Evolutionary conservation across 768 basidiomycete species (phyloP).

Genomic region (Cyathus striatus): DNA sequence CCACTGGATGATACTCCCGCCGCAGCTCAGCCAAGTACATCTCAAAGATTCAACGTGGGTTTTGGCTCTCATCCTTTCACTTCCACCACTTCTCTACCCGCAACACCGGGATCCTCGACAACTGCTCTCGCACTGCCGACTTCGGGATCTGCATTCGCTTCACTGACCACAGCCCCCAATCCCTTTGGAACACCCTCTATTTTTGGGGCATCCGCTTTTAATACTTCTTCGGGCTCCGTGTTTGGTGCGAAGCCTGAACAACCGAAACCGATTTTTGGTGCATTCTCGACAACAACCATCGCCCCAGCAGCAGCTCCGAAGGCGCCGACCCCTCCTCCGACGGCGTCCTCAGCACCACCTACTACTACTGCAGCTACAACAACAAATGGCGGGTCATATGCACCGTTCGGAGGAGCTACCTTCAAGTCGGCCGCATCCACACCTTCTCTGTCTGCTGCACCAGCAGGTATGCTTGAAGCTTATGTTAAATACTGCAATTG

Average conservation of each 20-base stretch:
- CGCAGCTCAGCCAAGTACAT: slow-evolving; percentile 11
- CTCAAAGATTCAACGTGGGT: slow-evolving; percentile 9
- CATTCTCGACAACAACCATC: not conserved
- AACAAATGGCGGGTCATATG: not conserved
- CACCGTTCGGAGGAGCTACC: too few relatives aligned
- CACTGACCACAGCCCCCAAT: slow-evolving; percentile 31
- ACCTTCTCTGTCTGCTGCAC: too few relatives aligned
- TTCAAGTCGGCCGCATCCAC: too few relatives aligned
- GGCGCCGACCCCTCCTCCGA: not conserved
- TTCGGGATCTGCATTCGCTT: slow-evolving; percentile 39
- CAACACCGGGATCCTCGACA: slow-evolving; percentile 1
- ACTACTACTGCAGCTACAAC: not conserved
- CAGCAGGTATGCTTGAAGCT: too few relatives aligned
- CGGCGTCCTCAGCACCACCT: not conserved
- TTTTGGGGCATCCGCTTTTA: slow-evolving; percentile 23
- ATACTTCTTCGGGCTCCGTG: slow-evolving; percentile 13
- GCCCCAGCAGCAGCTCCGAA: not conserved
- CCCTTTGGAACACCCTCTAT: slow-evolving; percentile 28
- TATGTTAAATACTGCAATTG: too few relatives aligned
- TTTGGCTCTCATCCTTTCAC: slow-evolving; percentile 1
- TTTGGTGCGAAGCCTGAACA: slow-evolving; percentile 9
- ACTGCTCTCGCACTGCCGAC: too few relatives aligned
- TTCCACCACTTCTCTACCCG: slow-evolving; percentile 10
- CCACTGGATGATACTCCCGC: slow-evolving; percentile 8
- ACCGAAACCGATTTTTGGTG: slow-evolving; percentile 2